Base-by-base conservation (phyloP, 352 stramenopile species). In the Peronospora belbahrii region DNA sequence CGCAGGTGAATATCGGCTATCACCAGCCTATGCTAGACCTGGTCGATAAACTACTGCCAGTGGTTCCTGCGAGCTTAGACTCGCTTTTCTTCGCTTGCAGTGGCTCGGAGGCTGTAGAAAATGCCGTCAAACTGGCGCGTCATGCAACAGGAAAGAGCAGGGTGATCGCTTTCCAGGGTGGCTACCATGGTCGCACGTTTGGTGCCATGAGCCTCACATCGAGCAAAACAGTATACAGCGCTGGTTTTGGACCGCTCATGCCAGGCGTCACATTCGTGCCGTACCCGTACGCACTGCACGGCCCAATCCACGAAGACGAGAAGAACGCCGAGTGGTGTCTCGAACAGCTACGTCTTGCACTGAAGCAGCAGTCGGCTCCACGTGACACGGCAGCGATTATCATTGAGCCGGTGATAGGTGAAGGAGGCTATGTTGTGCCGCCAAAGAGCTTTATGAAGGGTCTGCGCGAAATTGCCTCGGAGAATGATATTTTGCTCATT, bases 401-500 rank as follows among this genome's bases (percentile, higher is more conserved):
- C 36, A 87, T 97, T 23, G 91, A 97, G 59, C 79, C 88, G 19
- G 64, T 97, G 11, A 57, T 96, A 44, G 91, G 91, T 28, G 91
- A 97, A 63, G 88, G 88, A 20, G 88, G 91, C 38, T 97, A 96
- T 62, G 76, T 95, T n/a, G 75, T 88, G 10, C 83, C 86, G 0
- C 83, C 88, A 34, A 94, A 87, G 50, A 80, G 73, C 47, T 98
- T 96, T 70, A 85, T 98, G 78, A 72, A 95, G 62, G 78, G 79
- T 19, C 53, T 98, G 56, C 82, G 84, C 27, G 65, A 83, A 30
- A 90, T 98, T 37, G 97, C 89, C 52, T 72, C 94, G 33, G 69
- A 89, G 22, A 92, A 97, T 56, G 67, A 90, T 49, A 97, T 98
- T 43, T 58, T 98, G 31, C 67, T 98, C 33, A 94, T 97, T 46